Base-by-base conservation (phyloP, 2,329 filamentous ascomycete species). In the Nemania serpens region DNA sequence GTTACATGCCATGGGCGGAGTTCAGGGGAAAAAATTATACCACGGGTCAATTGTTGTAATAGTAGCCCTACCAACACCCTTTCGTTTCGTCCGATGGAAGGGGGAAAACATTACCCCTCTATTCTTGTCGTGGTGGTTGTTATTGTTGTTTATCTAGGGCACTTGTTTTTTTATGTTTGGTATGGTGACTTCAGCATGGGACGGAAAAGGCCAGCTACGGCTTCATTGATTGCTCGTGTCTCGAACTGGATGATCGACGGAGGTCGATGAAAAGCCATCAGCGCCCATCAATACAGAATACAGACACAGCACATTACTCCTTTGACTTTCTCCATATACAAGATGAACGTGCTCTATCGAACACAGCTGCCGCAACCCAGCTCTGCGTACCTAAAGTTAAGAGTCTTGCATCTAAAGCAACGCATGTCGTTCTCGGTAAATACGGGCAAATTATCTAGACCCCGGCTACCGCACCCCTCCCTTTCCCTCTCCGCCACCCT, bases 41-140 rank as follows among this genome's bases (percentile, higher is more conserved):
- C 56, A 65, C 43, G 58, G n/a, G 46, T 52, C 39, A 18, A 57
- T 56, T 60, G 17, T 51, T 61, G 53, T 63, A 63, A 53, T 61
- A 63, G 13, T 61, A 63, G 33, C 47, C 18, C 42, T 45, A 42
- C 53, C 56, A 57, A 54, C 46, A 17, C 20, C 43, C 6, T 15
- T 53, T 61, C 55, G 37, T 51, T 57, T 63, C 55, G 18, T 34
- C 45, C 25, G 18, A n/a, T n/a, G n/a, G 25, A 33, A n/a, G 36
- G 50, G 43, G 42, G 47, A 22, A 42, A 41, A 34, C 39, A 29
- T 29, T 50, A 39, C 22, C 20, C 62, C 47, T 15, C 3, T 51
- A 15, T 36, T 49, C 25, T 46, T 49, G n/a, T n/a, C n/a, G n/a
- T n/a, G n/a, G n/a, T n/a, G n/a, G n/a, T n/a, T n/a, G n/a, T n/a